Conservation (phyloP, 2,329 filamentous ascomycete species). For the Myriangium duriaei region DNA sequence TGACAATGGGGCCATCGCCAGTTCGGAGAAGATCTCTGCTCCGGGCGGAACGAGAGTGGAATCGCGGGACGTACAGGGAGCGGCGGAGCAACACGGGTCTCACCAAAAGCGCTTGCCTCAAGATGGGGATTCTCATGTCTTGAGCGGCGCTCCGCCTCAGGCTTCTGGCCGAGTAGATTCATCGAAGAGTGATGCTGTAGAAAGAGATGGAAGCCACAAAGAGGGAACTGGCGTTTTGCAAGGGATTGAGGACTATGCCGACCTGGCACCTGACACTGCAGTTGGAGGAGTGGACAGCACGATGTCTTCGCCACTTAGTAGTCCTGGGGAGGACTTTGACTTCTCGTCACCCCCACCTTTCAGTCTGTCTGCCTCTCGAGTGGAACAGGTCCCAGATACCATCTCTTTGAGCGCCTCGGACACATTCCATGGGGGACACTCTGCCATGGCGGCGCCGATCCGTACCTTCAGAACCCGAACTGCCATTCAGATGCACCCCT, state of each 20-base stretch:
- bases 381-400: slow-evolving; percentile 6
- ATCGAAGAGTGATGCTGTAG: too few relatives aligned
- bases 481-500: slow-evolving; percentile 38
- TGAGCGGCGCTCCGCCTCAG: neutral
- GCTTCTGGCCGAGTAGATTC: neutral
- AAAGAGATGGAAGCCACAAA: too few relatives aligned
- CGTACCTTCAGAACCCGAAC: slow-evolving; percentile 32
- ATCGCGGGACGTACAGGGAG: slow-evolving; percentile 9
- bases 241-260: neutral
- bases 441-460: slow-evolving; percentile 9
- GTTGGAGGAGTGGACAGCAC: neutral
- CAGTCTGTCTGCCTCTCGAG: slow-evolving; percentile 11
- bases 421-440: slow-evolving; percentile 1
- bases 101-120: neutral
- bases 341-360: neutral
- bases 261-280: neutral
- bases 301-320: slow-evolving; percentile 18
- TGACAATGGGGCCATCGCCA: too few relatives aligned
- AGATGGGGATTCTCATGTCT: neutral
- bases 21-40: slow-evolving; percentile 6
- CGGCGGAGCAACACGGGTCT: neutral
- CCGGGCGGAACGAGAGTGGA: slow-evolving; percentile 12
- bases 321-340: slow-evolving; percentile 12
- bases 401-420: slow-evolving; percentile 3
- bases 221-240: too few relatives aligned